Evolutionary conservation across 768 basidiomycete genomes (phyloP).

Genomic region (Tulasnella sp.): DNA sequence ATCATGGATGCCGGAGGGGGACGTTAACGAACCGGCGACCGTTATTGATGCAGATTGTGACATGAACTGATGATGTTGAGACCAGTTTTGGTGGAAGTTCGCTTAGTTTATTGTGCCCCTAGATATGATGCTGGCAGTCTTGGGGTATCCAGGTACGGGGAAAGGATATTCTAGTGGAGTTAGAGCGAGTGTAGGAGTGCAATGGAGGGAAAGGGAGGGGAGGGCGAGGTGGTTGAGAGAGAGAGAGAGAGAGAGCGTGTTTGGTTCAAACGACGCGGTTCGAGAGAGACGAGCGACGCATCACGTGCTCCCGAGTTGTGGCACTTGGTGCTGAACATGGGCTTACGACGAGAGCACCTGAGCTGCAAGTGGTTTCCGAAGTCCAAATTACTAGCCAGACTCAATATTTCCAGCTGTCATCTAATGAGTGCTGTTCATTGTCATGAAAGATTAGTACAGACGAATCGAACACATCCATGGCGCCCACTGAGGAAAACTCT

Average conservation of each 20-base stretch:
- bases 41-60: conserved; percentile 72
- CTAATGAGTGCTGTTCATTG: too few species aligned
- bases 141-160: neutral
- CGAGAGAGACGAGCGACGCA: neutral
- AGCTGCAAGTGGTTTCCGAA: neutral
- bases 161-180: neutral
- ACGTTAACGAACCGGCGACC: conserved; percentile 55
- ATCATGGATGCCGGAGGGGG: conserved; percentile 12
- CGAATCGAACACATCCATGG: too few species aligned
- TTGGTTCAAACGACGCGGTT: neutral
- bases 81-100: neutral
- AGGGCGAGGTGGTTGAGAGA: neutral
- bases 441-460: too few species aligned
- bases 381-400: neutral
- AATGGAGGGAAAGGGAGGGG: neutral
- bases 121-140: neutral
- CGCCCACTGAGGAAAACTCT: neutral
- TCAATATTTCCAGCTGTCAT: too few species aligned
- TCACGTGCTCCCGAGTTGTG: neutral
- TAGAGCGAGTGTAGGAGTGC: neutral
- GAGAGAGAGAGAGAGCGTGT: neutral
- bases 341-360: neutral
- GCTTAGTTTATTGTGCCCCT: neutral
- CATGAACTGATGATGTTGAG: conserved; percentile 13
- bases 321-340: neutral